phyloP scores from a whole-genome alignment of 768 basidiomycete species.

The Tulasnella sp. region DNA sequence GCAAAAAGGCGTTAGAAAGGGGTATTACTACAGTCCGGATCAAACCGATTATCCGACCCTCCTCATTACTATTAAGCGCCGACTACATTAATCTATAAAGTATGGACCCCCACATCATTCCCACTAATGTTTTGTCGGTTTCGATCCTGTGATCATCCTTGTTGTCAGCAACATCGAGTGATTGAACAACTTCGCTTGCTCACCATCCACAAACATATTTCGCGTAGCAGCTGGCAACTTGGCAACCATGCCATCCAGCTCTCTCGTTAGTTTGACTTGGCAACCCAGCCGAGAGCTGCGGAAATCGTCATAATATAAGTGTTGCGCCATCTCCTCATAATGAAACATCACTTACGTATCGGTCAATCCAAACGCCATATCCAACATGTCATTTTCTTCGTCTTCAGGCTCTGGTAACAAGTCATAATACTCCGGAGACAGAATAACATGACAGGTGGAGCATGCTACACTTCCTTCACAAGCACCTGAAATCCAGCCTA shows the following conservation, averaged over 20 bases:
- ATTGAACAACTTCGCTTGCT: constrained; percentile 18
- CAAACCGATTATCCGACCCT: too few relatives aligned
- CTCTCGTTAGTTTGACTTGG: constrained; percentile 53
- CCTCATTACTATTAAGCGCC: too few relatives aligned
- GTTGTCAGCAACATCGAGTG: background rate
- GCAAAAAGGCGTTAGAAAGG: too few relatives aligned
- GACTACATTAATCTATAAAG: too few relatives aligned
- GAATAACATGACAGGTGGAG: constrained; percentile 92
- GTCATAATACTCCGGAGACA: constrained; percentile 71
- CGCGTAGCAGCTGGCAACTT: constrained; percentile 80
- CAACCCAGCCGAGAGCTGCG: constrained; percentile 37
- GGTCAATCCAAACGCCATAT: constrained; percentile 93
- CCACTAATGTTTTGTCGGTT: constrained; percentile 39
- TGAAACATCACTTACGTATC: constrained; percentile 50
- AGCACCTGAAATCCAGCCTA: too few relatives aligned
- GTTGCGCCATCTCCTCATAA: background rate
- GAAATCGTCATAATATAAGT: background rate
- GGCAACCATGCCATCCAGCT: constrained; percentile 75
- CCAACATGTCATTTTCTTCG: constrained; percentile 97
- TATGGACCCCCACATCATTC: too few relatives aligned
- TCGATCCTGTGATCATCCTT: constrained; percentile 30
- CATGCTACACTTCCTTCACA: constrained; percentile 96
- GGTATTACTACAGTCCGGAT: too few relatives aligned
- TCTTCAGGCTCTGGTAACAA: constrained; percentile 84
- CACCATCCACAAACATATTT: constrained; percentile 96